Evolutionary conservation across 2,329 filamentous ascomycete genomes (phyloP), one percentile per base, ranked within the genome.

Genomic region (Pseudogymnoascus sp.): DNA sequence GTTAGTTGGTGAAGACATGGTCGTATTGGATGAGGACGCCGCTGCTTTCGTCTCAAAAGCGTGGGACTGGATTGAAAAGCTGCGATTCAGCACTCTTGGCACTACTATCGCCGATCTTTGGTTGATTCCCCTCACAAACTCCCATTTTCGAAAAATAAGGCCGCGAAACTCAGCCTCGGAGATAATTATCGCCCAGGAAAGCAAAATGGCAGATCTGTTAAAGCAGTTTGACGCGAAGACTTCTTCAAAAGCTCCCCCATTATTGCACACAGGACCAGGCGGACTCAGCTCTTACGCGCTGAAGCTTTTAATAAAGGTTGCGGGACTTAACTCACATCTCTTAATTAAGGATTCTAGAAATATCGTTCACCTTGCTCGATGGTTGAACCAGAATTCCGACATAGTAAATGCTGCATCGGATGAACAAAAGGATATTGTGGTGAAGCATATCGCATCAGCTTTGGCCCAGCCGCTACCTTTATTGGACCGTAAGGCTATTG

Each of bases 131-230:
- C 35, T 37, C 35, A 63, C 67, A 14, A 68, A 69, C 50, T 63
- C 67, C 1, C 59, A 44, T 8, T 66, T 70, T 62, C 66, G 69
- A 38, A 67, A 68, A 59, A 31, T 70, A 2, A 65, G 62, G 35
- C 63, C 67, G 12, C 25, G 11, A 37, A 53, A 31, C 16, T 65
- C 42, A 6, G 12, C 35, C 35, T 65, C 59, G 10, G 33, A 44
- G 16, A 44, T 65, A 1, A 61, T 64, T 23, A 14, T 65, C 25
- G 60, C 68, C 37, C 64, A 65, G 10, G 1, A 1, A 0, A 61
- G 63, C 2, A 38, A 60, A 42, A 14, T 61, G n/a, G 66, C 65
- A 7, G 63, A 66, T n/a, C 44, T 69, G 4, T 65, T 69, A 64
- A 63, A 40, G 47, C 62, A 25, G 23, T 59, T 69, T 14, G 64